Conservation (phyloP, 306 rosid species). For the Trifolium fragiferum region DNA sequence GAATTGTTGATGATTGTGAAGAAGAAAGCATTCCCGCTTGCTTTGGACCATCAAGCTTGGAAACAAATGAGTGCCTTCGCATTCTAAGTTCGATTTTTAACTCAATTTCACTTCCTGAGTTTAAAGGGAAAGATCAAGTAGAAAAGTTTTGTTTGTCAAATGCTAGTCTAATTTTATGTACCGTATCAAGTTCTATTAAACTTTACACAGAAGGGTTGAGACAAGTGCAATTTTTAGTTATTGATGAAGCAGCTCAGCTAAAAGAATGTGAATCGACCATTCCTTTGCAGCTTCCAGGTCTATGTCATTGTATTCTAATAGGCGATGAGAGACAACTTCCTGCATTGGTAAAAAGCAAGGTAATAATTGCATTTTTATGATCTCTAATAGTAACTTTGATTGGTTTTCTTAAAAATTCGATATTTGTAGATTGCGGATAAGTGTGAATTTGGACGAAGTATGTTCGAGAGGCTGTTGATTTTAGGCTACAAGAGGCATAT, state of each 20-base stretch:
- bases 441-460: conserved; percentile 58
- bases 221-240: conserved; percentile 37
- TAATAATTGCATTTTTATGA: background rate
- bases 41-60: conserved; percentile 12
- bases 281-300: conserved; percentile 59
- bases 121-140: background rate
- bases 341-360: conserved; percentile 70
- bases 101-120: conserved; percentile 13
- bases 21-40: background rate
- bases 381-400: too few species aligned
- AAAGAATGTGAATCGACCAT: conserved; percentile 67
- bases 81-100: conserved; percentile 13
- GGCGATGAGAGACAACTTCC: conserved; percentile 71
- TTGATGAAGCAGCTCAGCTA: conserved; percentile 69
- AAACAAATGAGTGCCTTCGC: conserved; percentile 21
- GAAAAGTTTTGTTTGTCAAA: conserved; percentile 36
- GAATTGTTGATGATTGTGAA: background rate
- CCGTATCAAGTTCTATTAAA: conserved; percentile 54
- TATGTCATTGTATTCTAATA: conserved; percentile 47
- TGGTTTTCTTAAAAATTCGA: background rate
- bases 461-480: conserved; percentile 48
- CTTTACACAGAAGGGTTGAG: conserved; percentile 8
- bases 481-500: conserved; percentile 44
- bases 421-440: conserved; percentile 38
- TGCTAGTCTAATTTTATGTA: conserved; percentile 46